Percentiles rank a stretch among this genome's conserved stretches.
Evolutionary conservation across 1,284 basidiomycete genomes (phyloP).

Genomic region (Ceratobasidium papillatum): DNA sequence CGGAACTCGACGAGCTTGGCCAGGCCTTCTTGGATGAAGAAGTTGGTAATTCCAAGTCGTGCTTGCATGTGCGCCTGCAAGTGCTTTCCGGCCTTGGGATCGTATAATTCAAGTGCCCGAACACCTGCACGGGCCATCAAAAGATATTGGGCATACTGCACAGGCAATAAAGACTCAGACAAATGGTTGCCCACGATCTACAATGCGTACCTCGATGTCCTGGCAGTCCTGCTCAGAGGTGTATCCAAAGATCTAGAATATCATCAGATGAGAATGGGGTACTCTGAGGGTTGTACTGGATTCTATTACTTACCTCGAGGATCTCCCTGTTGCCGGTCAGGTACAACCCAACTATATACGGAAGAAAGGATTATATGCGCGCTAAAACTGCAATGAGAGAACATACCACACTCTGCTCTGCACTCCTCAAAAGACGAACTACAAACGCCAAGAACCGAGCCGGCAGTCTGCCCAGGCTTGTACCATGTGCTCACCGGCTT

Average conservation of each 20-base stretch:
- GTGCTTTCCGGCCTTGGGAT: slow-evolving; percentile 80
- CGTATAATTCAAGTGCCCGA: slow-evolving; percentile 81
- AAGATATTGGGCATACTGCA: slow-evolving; percentile 79
- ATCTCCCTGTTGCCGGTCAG: slow-evolving; percentile 71
- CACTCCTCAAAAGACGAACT: slow-evolving; percentile 90
- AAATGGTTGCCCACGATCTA: not conserved
- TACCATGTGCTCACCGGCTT: slow-evolving; percentile 83
- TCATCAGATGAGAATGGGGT: not conserved
- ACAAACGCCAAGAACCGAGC: slow-evolving; percentile 80
- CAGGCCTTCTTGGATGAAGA: slow-evolving; percentile 68
- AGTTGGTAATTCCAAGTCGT: slow-evolving; percentile 77
- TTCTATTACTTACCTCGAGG: slow-evolving; percentile 60
- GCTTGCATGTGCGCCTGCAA: slow-evolving; percentile 95
- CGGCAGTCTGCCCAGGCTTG: slow-evolving; percentile 80
- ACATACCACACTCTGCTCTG: slow-evolving; percentile 78
- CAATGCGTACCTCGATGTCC: slow-evolving; percentile 57
- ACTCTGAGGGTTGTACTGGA: not conserved
- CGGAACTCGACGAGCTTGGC: slow-evolving; percentile 74
- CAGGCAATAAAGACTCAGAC: not conserved
- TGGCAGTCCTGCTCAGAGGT: slow-evolving; percentile 71
- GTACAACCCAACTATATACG: slow-evolving; percentile 22
- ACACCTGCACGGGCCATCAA: slow-evolving; percentile 85
- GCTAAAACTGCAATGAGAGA: slow-evolving; percentile 53
- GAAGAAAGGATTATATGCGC: not conserved
- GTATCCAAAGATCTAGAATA: slow-evolving; percentile 58